Evolutionary conservation across 768 basidiomycete species (phyloP), one percentile per base, ranked within the genome.

Genomic region (Trametes cubensis): DNA sequence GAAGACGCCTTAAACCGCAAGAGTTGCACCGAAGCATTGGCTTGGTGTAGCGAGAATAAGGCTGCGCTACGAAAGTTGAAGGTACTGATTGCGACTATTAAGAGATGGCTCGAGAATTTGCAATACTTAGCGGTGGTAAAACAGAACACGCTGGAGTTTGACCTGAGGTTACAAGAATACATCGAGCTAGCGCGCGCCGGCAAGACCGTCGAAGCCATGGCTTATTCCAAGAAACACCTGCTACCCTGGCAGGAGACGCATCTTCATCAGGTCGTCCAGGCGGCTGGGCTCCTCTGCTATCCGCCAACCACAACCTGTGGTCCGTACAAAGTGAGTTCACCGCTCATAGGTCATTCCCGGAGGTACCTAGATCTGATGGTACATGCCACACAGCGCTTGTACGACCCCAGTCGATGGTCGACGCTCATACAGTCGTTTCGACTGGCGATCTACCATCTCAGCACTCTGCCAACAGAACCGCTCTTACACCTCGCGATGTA

Each of bases 1-100:
- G 94, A 97, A 74, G 78, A 81, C 10, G 94, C 93, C 0, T 81
- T 99, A 41, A 73, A 79, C 6, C 77, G 77, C 28, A 86, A 90
- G 63, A 90, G 88, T 64, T 95, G 94, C 66, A 81, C 88, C 6
- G 94, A 97, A 75, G 96, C 96, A 15, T 79, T 99, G 48, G 81
- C 85, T 20, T 99, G 96, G 96, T 98, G 95, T 69, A 94, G 86
- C 64, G 97, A 99, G 80, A 98, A 99, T 76, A 90, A 95, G 73
- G 84, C 87, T 30, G 91, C 92, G 14, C 82, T 99, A 63, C 87
- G 93, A 55, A 98, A 98, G 80, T 85, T 88, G 71, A 95, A 92
- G 84, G 95, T 88, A 50, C 55, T 10, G 34, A 11, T 11, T 34
- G 11, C 11, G 6, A 34, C 34, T 2, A 34, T 2, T 34, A 72